Evolutionary conservation across 176 grass and related monocot genomes (phyloP).

Genomic region (Avena sativa): DNA sequence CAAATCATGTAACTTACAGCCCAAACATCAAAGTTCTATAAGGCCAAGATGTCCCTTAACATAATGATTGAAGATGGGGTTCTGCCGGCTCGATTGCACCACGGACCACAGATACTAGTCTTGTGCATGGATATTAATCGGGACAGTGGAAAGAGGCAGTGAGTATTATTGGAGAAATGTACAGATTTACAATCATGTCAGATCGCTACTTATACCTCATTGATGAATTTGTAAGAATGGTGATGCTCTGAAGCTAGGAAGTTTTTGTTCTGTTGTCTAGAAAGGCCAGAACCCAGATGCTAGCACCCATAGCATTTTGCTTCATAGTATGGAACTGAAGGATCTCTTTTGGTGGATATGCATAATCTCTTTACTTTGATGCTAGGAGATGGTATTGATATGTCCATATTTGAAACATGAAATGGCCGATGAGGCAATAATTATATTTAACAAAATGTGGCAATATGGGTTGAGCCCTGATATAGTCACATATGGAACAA

Average conservation of each 20-base stretch:
- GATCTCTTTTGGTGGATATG: slow-evolving; percentile 13
- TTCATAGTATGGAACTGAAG: slow-evolving; percentile 17
- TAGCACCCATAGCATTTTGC: slow-evolving; percentile 7
- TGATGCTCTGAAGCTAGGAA: not conserved
- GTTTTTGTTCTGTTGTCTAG: not conserved
- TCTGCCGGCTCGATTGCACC: not conserved
- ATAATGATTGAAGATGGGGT: not conserved
- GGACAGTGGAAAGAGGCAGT: not conserved
- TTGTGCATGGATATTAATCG: not conserved
- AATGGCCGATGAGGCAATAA: slow-evolving; percentile 16
- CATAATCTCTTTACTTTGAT: not conserved
- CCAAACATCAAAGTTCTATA: not conserved
- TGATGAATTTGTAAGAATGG: slow-evolving; percentile 41
- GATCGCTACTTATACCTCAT: not conserved
- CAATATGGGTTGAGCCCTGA: not conserved
- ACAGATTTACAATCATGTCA: not conserved
- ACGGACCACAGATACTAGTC: not conserved
- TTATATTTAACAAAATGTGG: not conserved
- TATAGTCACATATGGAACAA: not conserved
- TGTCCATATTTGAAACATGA: not conserved
- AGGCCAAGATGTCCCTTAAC: not conserved
- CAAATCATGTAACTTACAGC: slow-evolving; percentile 16
- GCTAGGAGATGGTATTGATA: not conserved
- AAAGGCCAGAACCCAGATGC: slow-evolving; percentile 25
- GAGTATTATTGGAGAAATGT: not conserved